Evolutionary conservation across 257 asterid species (phyloP), one percentile per base, ranked within the genome.

Genomic region (Solanum pinnatisectum): DNA sequence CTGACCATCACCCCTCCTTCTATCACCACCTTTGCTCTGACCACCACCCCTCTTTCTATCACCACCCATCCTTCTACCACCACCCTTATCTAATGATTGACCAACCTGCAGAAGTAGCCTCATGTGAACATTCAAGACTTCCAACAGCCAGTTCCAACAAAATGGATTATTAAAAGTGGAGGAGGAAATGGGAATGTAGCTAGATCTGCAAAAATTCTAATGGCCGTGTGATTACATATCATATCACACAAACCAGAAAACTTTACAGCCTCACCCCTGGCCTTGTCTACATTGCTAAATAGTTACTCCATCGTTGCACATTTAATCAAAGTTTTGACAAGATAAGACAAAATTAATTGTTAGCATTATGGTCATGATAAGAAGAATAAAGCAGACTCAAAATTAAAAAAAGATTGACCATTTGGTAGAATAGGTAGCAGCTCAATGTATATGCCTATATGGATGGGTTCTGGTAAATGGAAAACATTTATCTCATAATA

Each of bases 81-180:
- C 82, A 23, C 84, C 84, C 86, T 39, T 79, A 27, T 46, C 30
- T 12, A 76, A 63, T 42, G 88, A 42, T 33, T 9, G 76, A 44
- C 72, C 79, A 67, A 44, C 88, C 90, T 86, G 74, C 88, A 85
- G 67, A 59, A 84, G 56, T 56, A 79, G 76, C 49, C 39, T 63
- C 88, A 63, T 42, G 83, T 72, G 78, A 73, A 52, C 76, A 63
- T 44, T 42, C 83, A 87, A 36, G 87, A 87, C n/a, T 42, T 71
- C 42, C 42, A 85, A 67, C 32, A 67, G 37, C 42, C 78, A 85
- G 22, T 63, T 85, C 42, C 87, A 85, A 85, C 18, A 67, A 36
- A 71, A 85, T 39, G 63, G 42, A 85, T 30, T 40, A 85, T 35
- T 22, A 71, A 71, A 72, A 49, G 25, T 33, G 16, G 33, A 18